Base-by-base conservation (phyloP, 2,329 filamentous ascomycete species). In the Geoglossum cookeanum region DNA sequence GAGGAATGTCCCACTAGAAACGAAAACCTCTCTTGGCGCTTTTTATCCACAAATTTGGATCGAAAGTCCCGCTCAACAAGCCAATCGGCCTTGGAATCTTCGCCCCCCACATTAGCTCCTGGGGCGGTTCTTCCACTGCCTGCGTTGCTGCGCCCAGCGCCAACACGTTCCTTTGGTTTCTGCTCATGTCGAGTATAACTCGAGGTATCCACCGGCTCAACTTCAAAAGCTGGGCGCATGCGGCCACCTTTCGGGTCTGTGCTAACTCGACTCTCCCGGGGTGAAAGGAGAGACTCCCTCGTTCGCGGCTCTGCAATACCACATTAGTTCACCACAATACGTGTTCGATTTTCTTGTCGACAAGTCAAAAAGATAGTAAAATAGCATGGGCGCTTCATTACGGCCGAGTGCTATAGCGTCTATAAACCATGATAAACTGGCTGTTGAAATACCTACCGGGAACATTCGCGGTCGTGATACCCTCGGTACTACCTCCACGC, bases 1-100 rank as follows among this genome's bases (percentile, higher is more conserved):
- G 39, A 56, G 30, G 39, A n/a, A 33, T 56, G 54, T 47, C 54
- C 15, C 33, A 48, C n/a, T 7, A 27, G 47, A 9, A 56, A 47
- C 13, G 39, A 29, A 35, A 47, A 13, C 29, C 27, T 30, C 45
- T 56, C 54, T 13, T 45, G 44, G 39, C 47, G 29, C 15, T 9
- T 35, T 29, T 48, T 42, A 35, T 57, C 55, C 22, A 42, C 44
- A 47, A 57, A 52, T 17, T 57, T 49, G 7, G 44, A 39, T 30
- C 42, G 30, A 47, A 52, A 57, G 44, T 52, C 55, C 44, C 35
- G 39, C 8, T 55, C 54, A 30, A 55, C 54, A 17, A 55, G 54
- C 54, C 39, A 53, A n/a, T 53, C 49, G 17, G 13, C 32, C 29
- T 37, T 53, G 22, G 30, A 6, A 22, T 53, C 11, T 33, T 35